Percentiles rank a stretch among this genome's conserved stretches.
These are phyloP conservation scores for Sclerotinia glacialis DNA, from an alignment of 2,329 filamentous ascomycete species.

Conservation along the genomic window DNA sequence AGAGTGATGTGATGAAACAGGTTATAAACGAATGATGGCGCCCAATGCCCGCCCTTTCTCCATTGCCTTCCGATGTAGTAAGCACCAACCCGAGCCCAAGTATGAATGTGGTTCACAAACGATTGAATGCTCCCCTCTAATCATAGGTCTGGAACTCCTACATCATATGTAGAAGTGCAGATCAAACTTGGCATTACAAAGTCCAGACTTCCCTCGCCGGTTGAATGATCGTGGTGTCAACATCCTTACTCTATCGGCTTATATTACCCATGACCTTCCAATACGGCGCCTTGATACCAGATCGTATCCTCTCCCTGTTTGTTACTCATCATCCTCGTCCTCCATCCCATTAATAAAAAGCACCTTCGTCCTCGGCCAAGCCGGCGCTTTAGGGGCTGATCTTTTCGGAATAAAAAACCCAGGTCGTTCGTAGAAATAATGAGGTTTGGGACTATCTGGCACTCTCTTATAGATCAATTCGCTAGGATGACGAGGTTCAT, in stretches of 20 bases:
- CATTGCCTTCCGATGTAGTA: not conserved
- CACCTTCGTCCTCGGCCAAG: not conserved
- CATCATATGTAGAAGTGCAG: not conserved
- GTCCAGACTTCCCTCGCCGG: not conserved
- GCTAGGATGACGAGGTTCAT: not conserved
- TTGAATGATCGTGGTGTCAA: not conserved
- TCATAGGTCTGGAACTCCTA: not conserved
- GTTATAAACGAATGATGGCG: constrained; percentile 2
- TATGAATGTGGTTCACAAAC: not conserved
- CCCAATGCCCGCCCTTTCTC: not conserved
- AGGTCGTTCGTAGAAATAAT: constrained; percentile 13
- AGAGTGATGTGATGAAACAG: not conserved
- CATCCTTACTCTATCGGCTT: not conserved
- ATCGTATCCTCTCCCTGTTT: too few relatives aligned
- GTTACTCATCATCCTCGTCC: too few relatives aligned
- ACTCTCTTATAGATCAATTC: constrained; percentile 1
- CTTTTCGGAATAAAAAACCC: constrained; percentile 3
- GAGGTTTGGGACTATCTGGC: constrained; percentile 6
- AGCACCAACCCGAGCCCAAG: not conserved
- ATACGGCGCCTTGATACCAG: too few relatives aligned
- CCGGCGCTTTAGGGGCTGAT: not conserved
- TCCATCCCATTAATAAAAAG: not conserved
- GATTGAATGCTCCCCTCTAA: not conserved
- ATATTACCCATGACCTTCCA: too few relatives aligned
- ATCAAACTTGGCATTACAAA: not conserved